Percentiles rank a stretch among this genome's conserved stretches.
phyloP scores from a whole-genome alignment of 208 protist genomes.

The Blastocrithidia nonstop region DNA sequence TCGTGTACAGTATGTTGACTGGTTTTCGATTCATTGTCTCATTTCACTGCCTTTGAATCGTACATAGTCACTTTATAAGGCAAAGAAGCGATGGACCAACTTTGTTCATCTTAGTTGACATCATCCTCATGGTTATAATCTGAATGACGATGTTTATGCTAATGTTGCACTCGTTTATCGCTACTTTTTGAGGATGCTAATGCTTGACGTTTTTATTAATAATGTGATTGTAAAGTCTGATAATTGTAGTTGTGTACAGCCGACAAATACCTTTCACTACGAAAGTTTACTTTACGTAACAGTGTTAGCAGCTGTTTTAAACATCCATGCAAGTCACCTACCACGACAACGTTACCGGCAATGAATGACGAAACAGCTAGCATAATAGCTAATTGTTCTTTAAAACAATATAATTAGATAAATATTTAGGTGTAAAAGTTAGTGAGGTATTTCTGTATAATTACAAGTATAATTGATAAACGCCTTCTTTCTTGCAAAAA shows the following conservation, averaged over 20 bases:
- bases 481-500: not conserved
- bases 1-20: not conserved
- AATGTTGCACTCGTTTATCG: not conserved
- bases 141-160: not conserved
- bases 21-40: not conserved
- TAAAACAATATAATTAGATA: too few species aligned
- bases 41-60: not conserved
- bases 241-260: too few species aligned
- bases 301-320: slow-evolving; percentile 24
- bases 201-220: too few species aligned
- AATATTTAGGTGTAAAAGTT: too few species aligned
- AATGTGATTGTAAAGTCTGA: too few species aligned
- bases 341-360: slow-evolving; percentile 26
- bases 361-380: slow-evolving; percentile 1
- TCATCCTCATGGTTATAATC: not conserved
- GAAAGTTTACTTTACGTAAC: slow-evolving; percentile 28
- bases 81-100: too few species aligned
- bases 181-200: not conserved
- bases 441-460: too few species aligned
- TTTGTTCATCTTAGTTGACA: too few species aligned
- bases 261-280: too few species aligned
- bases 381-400: too few species aligned
- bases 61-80: not conserved
- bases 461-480: slow-evolving; percentile 1
- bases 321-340: slow-evolving; percentile 78